Evolutionary conservation across 2,329 filamentous ascomycete genomes (phyloP).

Genomic region (Trichoderma hamatum): DNA sequence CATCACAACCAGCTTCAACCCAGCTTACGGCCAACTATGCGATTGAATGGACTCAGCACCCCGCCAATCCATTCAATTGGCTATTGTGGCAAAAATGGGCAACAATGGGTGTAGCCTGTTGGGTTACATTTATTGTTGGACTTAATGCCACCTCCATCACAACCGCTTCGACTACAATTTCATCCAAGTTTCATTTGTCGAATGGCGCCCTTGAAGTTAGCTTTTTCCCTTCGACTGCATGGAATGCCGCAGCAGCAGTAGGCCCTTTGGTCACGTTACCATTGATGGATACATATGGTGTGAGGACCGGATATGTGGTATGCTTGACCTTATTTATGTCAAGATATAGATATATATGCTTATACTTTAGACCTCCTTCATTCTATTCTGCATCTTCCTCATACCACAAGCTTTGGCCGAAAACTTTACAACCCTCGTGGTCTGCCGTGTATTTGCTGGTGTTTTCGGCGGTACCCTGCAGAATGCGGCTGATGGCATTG

Average conservation of each 20-base stretch:
- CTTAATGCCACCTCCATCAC: not conserved
- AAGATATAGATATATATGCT: not conserved
- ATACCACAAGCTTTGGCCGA: not conserved
- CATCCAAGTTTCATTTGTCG: not conserved
- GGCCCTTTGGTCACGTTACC: not conserved
- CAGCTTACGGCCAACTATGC: not conserved
- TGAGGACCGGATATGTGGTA: not conserved
- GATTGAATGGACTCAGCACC: not conserved
- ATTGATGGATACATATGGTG: not conserved
- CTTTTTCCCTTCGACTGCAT: not conserved
- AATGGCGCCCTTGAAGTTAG: not conserved
- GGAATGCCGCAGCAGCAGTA: not conserved
- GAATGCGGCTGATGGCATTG: not conserved
- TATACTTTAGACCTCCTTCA: not conserved
- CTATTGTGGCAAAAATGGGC: not conserved
- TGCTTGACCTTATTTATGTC: not conserved
- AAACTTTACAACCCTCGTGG: not conserved
- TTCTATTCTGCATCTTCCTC: not conserved
- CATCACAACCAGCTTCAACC: not conserved
- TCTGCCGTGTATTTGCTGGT: not conserved
- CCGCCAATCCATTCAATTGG: not conserved
- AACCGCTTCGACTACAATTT: not conserved
- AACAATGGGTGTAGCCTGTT: not conserved
- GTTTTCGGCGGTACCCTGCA: not conserved
- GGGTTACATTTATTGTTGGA: not conserved